A percentile compares a stretch with the other conserved stretches of the same genome.
These are phyloP conservation scores for Kwoniella heveanensis DNA, from an alignment of 768 basidiomycete species.

Conservation along the genomic window DNA sequence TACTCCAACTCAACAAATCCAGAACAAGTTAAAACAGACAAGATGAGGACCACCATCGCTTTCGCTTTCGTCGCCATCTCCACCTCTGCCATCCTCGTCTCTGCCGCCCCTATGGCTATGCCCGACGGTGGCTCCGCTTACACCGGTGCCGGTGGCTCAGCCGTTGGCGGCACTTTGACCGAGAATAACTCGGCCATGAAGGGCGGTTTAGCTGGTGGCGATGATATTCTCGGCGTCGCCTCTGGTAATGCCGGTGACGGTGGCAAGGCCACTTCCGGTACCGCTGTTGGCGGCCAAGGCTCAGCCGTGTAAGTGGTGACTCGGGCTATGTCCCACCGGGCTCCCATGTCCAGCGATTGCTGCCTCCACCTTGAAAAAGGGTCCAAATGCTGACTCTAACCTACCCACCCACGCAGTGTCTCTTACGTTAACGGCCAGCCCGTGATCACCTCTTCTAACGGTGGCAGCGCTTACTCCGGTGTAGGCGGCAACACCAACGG, in stretches of 20 bases:
- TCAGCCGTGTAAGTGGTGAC: conserved; percentile 17
- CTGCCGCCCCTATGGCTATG: conserved; percentile 30
- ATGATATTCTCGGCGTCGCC: conserved; percentile 24
- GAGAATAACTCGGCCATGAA: conserved; percentile 28
- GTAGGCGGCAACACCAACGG: conserved; percentile 46
- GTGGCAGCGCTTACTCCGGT: conserved; percentile 44
- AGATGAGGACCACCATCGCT: conserved; percentile 39
- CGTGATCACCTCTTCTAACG: conserved; percentile 26
- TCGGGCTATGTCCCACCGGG: too few relatives aligned
- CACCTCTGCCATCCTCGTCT: conserved; percentile 26
- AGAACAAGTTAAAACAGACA: conserved; percentile 16
- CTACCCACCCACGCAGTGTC: conserved; percentile 2
- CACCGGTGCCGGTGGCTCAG: conserved; percentile 44
- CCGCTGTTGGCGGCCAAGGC: conserved; percentile 37
- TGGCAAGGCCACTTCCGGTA: conserved; percentile 42
- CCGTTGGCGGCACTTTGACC: conserved; percentile 32
- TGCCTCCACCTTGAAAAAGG: too few relatives aligned
- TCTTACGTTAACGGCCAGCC: conserved; percentile 27
- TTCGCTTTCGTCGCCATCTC: conserved; percentile 31
- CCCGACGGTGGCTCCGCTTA: conserved; percentile 42
- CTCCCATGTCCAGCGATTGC: not conserved
- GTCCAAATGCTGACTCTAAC: not conserved
- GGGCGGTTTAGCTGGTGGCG: conserved; percentile 13
- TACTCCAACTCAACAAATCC: conserved; percentile 4
- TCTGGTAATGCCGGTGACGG: conserved; percentile 43